Evolutionary conservation across 2,329 filamentous ascomycete species (phyloP).

Genomic region (Rugonectria rugulosa): DNA sequence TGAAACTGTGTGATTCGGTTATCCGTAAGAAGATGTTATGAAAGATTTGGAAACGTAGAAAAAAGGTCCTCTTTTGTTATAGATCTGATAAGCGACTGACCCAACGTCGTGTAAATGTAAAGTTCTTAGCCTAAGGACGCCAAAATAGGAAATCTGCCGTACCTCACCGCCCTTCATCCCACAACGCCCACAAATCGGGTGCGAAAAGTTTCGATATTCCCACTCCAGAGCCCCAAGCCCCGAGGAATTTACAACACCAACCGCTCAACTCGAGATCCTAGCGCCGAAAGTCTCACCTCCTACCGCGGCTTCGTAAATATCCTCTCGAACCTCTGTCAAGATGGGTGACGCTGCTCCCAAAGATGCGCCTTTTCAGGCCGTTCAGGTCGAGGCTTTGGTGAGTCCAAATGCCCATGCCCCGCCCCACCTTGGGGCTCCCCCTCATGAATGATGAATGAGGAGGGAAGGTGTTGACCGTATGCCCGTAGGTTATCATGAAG

Average conservation of each 20-base stretch:
- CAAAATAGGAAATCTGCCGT: constrained; percentile 44
- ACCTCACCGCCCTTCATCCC: constrained; percentile 48
- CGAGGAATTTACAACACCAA: constrained; percentile 39
- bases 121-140: constrained; percentile 5
- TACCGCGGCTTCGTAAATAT: constrained; percentile 35
- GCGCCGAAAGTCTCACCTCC: constrained; percentile 35
- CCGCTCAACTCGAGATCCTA: constrained; percentile 37
- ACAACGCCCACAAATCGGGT: constrained; percentile 55
- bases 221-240: constrained; percentile 40
- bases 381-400: constrained; percentile 95
- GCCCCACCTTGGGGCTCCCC: constrained; percentile 46
- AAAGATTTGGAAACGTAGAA: neutral
- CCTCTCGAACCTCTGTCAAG: constrained; percentile 43
- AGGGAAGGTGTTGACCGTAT: constrained; percentile 29
- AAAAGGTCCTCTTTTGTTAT: neutral
- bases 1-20: no score
- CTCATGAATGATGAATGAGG: constrained; percentile 33
- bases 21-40: neutral
- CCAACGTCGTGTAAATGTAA: neutral
- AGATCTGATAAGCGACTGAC: neutral
- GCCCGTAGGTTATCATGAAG: constrained; percentile 86
- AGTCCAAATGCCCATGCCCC: constrained; percentile 52
- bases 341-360: constrained; percentile 66
- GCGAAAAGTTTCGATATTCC: constrained; percentile 55
- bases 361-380: constrained; percentile 80